These are phyloP conservation scores for Grosmannia serpens DNA, from an alignment of 2,329 filamentous ascomycete species.

Conservation along the genomic window DNA sequence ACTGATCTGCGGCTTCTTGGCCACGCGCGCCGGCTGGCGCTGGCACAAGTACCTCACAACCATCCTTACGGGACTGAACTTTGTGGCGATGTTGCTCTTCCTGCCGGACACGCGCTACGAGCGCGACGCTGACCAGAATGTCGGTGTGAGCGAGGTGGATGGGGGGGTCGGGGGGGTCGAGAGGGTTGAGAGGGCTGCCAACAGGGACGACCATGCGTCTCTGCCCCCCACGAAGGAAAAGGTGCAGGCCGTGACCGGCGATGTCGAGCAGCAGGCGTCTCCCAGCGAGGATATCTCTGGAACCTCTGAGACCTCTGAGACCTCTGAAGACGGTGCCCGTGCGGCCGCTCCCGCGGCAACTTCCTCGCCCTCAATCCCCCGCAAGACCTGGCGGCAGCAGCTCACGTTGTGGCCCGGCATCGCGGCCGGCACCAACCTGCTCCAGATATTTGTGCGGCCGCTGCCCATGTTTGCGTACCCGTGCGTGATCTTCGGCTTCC, in stretches of 20 bases:
- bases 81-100: constrained; percentile 18
- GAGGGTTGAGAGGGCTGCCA: no score
- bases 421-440: constrained; percentile 14
- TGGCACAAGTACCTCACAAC: constrained; percentile 21
- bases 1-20: constrained; percentile 20
- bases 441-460: constrained; percentile 18
- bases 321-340: neutral
- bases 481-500: constrained; percentile 19
- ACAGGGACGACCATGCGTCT: no score
- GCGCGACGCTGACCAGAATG: constrained; percentile 10
- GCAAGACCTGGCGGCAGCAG: constrained; percentile 17
- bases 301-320: neutral
- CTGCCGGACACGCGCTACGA: constrained; percentile 20
- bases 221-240: no score
- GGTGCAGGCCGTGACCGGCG: no score
- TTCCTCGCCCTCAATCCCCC: constrained; percentile 2
- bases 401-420: constrained; percentile 17
- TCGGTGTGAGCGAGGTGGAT: constrained; percentile 3
- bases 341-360: neutral
- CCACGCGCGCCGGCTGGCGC: constrained; percentile 18
- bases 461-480: constrained; percentile 20
- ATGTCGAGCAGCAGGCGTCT: no score
- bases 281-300: no score
- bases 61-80: constrained; percentile 18
- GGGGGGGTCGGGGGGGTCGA: neutral